Conservation (phyloP, 2,329 filamentous ascomycete species). For the Colletotrichum euphorbiae region DNA sequence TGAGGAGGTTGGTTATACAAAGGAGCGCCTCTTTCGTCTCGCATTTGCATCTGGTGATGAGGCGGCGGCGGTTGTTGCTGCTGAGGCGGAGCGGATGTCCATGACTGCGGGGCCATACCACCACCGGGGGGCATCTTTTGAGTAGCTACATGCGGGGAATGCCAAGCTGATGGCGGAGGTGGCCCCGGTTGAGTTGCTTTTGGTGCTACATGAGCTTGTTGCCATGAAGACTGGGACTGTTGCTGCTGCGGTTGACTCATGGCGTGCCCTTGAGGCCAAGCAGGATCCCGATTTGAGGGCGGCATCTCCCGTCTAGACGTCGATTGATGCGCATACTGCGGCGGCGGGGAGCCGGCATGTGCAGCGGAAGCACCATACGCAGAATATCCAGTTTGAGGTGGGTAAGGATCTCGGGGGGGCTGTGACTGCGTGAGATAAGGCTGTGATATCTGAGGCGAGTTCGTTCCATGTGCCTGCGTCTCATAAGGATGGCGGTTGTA, state of each 20-base stretch:
- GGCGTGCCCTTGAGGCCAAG: slow-evolving; percentile 42
- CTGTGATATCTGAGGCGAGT: slow-evolving; percentile 60
- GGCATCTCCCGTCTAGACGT: slow-evolving; percentile 58
- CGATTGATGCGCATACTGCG: slow-evolving; percentile 65
- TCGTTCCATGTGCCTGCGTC: slow-evolving; percentile 52
- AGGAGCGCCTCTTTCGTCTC: slow-evolving; percentile 53
- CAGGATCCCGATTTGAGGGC: slow-evolving; percentile 49
- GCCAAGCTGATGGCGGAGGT: slow-evolving; percentile 49
- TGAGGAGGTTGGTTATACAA: slow-evolving; percentile 49
- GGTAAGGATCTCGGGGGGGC: slow-evolving; percentile 54
- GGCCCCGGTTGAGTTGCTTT: slow-evolving; percentile 44
- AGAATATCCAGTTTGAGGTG: slow-evolving; percentile 56
- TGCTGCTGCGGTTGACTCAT: slow-evolving; percentile 44
- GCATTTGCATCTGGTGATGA: slow-evolving; percentile 43
- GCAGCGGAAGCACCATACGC: slow-evolving; percentile 54
- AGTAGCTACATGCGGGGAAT: slow-evolving; percentile 51
- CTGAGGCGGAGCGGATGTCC: slow-evolving; percentile 45
- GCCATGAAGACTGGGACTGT: slow-evolving; percentile 49
- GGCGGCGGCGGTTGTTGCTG: slow-evolving; percentile 41
- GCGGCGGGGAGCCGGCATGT: slow-evolving; percentile 63
- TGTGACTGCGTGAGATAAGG: slow-evolving; percentile 58
- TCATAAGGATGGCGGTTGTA: slow-evolving; percentile 55
- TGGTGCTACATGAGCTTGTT: slow-evolving; percentile 50
- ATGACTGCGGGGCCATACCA: slow-evolving; percentile 50
- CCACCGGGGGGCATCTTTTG: slow-evolving; percentile 51